Conservation (phyloP, 2,329 filamentous ascomycete species). For the Cordyceps pruinosa region DNA sequence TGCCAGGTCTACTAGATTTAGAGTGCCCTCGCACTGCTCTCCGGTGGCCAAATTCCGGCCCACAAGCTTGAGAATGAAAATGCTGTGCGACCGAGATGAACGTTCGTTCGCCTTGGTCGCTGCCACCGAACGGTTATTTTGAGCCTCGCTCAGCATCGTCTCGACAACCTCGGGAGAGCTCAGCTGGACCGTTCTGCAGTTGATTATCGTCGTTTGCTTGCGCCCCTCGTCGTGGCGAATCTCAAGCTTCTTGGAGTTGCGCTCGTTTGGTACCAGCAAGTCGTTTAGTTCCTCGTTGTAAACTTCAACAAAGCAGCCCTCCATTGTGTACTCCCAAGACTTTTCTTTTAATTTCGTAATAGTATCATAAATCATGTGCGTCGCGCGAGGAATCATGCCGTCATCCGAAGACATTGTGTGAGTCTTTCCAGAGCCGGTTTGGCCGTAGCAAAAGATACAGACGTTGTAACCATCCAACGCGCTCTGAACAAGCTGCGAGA, state of each 20-base stretch:
- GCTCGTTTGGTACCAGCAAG: conserved; percentile 53
- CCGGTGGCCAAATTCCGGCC: conserved; percentile 68
- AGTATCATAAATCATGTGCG: conserved; percentile 87
- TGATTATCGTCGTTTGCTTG: conserved; percentile 75
- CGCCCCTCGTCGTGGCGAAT: conserved; percentile 79
- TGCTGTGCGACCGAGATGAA: conserved; percentile 88
- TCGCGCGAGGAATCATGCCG: conserved; percentile 92
- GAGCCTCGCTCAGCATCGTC: conserved; percentile 70
- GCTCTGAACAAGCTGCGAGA: conserved; percentile 92
- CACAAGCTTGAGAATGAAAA: conserved; percentile 81
- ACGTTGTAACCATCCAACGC: conserved; percentile 97
- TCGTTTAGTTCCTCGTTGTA: conserved; percentile 98
- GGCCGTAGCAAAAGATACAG: conserved; percentile 97
- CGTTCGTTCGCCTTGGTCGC: conserved; percentile 97
- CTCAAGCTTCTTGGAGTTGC: conserved; percentile 72
- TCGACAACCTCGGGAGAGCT: conserved; percentile 77
- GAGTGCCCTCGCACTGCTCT: conserved; percentile 82
- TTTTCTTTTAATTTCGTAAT: conserved; percentile 78
- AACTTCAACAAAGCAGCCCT: conserved; percentile 92
- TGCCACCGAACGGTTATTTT: conserved; percentile 82
- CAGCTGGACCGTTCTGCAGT: conserved; percentile 69
- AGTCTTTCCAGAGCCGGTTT: conserved; percentile 72
- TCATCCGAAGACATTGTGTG: conserved; percentile 88
- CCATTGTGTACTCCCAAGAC: conserved; percentile 91
- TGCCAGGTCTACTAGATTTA: conserved; percentile 93